Base-by-base conservation (phyloP, 2,329 filamentous ascomycete genomes). In the Huntiella moniliformis region DNA sequence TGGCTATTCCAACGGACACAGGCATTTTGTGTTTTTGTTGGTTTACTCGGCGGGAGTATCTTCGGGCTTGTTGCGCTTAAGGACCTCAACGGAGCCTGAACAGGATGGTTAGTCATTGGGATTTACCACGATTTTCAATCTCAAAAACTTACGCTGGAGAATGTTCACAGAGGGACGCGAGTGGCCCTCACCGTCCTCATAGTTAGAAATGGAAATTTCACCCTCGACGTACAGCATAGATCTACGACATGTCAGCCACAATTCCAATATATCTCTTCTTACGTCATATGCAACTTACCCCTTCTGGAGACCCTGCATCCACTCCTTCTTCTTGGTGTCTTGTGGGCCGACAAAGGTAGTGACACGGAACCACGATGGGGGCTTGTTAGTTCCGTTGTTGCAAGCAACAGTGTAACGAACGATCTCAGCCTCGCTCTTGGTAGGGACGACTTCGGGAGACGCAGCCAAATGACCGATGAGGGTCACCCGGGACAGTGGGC, bases 301-400 rank as follows among this genome's bases (percentile, higher is more conserved):
- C 69, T 95, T 96, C 46, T 76, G 75, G 61, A 95, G 63, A 56
- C 63, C 67, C 57, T 82, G 64, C 54, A 94, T 60, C 57, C 73
- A 79, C 52, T 94, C 82, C 57, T 79, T 77, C 59, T 72, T 68
- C 42, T 71, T 62, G 7, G 79, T 82, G 52, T 83, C 77, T 10
- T 80, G 82, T 52, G 83, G 77, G 11, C 67, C 65, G 44, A 65
- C 55, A 60, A 96, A 96, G 64, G 70, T 76, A 32, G 77, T 68
- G 46, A 96, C 68, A 48, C 70, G 71, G 71, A 92, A 96, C 82
- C 82, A 96, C 68, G 79, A 91, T 28, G 81, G 83, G 58, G 76
- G 71, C 57, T 75, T 70, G 12, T 88, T 80, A 53, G 64, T 67
- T 11, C 85, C 85, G 50, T 60, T 61, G 60, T 67, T 77, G 56